Evolutionary conservation across 78 protist species (phyloP).

Genomic region (Dictyostelium brefeldianum): DNA sequence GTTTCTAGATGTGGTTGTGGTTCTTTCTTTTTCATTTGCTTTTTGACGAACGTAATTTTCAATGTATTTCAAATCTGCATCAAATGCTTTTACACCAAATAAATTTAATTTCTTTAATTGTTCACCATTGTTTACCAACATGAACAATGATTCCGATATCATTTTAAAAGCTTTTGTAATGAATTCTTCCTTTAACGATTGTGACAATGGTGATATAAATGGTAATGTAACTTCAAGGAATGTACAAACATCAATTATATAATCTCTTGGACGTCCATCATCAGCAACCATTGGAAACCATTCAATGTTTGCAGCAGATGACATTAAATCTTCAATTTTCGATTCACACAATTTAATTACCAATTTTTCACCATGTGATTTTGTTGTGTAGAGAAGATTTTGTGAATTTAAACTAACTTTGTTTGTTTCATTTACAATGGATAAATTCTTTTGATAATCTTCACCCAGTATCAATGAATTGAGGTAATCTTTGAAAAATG

Average conservation of each 20-base stretch:
- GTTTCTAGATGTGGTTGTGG: slow-evolving; percentile 44
- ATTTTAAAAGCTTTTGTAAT: slow-evolving; percentile 63
- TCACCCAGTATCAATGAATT: slow-evolving; percentile 55
- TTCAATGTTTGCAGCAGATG: slow-evolving; percentile 71
- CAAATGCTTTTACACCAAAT: slow-evolving; percentile 38
- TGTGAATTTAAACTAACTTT: slow-evolving; percentile 42
- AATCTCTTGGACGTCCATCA: slow-evolving; percentile 65
- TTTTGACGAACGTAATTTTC: slow-evolving; percentile 36
- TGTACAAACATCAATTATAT: slow-evolving; percentile 37
- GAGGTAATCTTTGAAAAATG: slow-evolving; percentile 64
- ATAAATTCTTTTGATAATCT: not conserved
- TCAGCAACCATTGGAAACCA: slow-evolving; percentile 44
- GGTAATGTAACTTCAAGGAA: slow-evolving; percentile 54
- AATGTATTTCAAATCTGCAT: slow-evolving; percentile 48
- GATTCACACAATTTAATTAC: slow-evolving; percentile 55
- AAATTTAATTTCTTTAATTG: slow-evolving; percentile 45
- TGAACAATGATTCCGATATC: slow-evolving; percentile 43
- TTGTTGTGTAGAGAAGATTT: slow-evolving; percentile 51
- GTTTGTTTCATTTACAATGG: not conserved
- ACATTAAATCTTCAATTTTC: slow-evolving; percentile 70
- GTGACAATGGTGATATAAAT: slow-evolving; percentile 53
- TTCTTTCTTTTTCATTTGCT: slow-evolving; percentile 56
- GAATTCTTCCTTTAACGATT: slow-evolving; percentile 42
- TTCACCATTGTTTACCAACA: slow-evolving; percentile 19
- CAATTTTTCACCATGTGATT: slow-evolving; percentile 58